phyloP scores from a whole-genome alignment of 768 basidiomycete species.

The Tricholoma matsutake region DNA sequence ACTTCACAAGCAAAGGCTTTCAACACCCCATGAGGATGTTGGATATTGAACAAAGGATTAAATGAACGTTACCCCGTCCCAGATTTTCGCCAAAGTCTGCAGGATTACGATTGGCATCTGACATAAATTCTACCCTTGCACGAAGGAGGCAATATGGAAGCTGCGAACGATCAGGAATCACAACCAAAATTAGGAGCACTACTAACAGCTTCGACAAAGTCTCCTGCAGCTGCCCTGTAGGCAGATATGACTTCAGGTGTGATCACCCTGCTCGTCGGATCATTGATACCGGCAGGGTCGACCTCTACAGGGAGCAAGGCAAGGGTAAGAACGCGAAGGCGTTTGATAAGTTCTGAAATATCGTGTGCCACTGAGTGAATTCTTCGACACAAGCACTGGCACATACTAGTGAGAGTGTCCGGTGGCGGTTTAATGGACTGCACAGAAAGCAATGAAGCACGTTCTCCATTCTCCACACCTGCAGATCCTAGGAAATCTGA shows the following conservation, averaged over 20 bases:
- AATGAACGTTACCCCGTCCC: slow-evolving; percentile 58
- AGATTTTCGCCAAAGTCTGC: slow-evolving; percentile 87
- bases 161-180: slow-evolving; percentile 19
- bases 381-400: not conserved
- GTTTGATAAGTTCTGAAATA: slow-evolving; percentile 69
- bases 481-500: slow-evolving; percentile 22
- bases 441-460: slow-evolving; percentile 40
- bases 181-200: not conserved
- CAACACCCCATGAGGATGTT: not conserved
- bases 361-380: not conserved
- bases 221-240: slow-evolving; percentile 79
- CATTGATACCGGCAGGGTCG: slow-evolving; percentile 56
- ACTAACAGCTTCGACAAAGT: slow-evolving; percentile 80
- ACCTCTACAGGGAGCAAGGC: slow-evolving; percentile 82
- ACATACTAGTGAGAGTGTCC: slow-evolving; percentile 73
- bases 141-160: slow-evolving; percentile 80
- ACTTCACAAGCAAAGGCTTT: slow-evolving; percentile 81
- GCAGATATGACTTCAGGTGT: slow-evolving; percentile 77
- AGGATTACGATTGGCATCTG: slow-evolving; percentile 76
- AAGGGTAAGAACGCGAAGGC: slow-evolving; percentile 73
- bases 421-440: slow-evolving; percentile 57
- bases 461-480: slow-evolving; percentile 38
- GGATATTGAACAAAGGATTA: not conserved
- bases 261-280: slow-evolving; percentile 80
- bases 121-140: slow-evolving; percentile 76